Evolutionary conservation across 176 grass and related monocot species (phyloP), one percentile per base, ranked within the genome.

Genomic region (Carex littledalei): DNA sequence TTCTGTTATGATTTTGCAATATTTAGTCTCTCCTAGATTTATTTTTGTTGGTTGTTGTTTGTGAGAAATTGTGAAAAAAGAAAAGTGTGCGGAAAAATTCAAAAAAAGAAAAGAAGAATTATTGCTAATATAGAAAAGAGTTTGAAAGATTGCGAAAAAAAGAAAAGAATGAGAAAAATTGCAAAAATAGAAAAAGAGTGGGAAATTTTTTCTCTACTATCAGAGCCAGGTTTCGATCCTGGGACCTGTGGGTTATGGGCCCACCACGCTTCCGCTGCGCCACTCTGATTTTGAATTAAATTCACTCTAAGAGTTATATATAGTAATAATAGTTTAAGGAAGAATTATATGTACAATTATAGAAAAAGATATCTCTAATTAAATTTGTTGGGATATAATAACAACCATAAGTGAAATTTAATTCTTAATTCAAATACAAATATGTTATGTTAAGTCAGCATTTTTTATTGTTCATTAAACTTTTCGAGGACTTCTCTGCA

Each of bases 231-330:
- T 92, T 90, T 89, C 76, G 80, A 94, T 92, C 83, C 85, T 89
- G 74, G 63, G 90, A 90, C 88, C 85, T 94, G 80, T 92, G 88
- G 86, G 87, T 96, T 93, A 96, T 93, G 91, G 89, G 94, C 86
- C 94, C 94, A 94, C 88, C 91, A 94, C 87, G 83, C 91, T 97
- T 94, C 89, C 90, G 84, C 90, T 97, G 86, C 90, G 86, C 88
- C 90, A 97, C 90, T 94, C 71, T 94, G 88, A 97, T 97, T 5
- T 41, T 80, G 5, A 5, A 39, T 39, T 39, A 39, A 39, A 39
- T 5, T 39, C 4, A 3, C 37, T 39, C 37, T 4, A 39, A 39
- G 0, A 39, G 0, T 39, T 39, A 39, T 39, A 39, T 39, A 39
- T 39, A 39, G 0, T 39, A 39, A 39, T 39, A 39, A 5, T 39